Conservation (phyloP, 177 flowering plant species). For the Telopea speciosissima region DNA sequence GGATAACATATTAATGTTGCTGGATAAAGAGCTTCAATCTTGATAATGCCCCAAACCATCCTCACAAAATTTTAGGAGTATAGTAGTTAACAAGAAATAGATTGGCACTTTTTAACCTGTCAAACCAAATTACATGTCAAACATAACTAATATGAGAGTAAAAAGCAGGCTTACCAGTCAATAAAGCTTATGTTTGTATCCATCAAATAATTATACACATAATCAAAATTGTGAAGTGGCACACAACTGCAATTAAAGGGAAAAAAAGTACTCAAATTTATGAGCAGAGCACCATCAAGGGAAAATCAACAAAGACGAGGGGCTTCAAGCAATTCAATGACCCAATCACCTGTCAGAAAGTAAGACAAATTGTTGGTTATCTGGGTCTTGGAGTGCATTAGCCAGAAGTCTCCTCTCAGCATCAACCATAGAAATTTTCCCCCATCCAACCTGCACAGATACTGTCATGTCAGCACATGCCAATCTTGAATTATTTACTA, state of each 20-base stretch:
- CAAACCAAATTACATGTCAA: background rate
- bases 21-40: background rate
- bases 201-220: constrained; percentile 83
- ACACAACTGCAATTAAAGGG: constrained; percentile 69
- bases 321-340: background rate
- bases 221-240: constrained; percentile 78
- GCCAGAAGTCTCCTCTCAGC: constrained; percentile 87
- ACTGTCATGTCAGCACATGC: background rate
- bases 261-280: constrained; percentile 7
- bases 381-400: constrained; percentile 73
- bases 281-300: constrained; percentile 2
- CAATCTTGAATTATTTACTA: background rate
- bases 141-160: background rate
- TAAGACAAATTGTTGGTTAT: constrained; percentile 87
- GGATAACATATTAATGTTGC: background rate
- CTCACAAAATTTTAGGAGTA: background rate
- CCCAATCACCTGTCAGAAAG: constrained; percentile 82
- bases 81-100: background rate
- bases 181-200: constrained; percentile 80
- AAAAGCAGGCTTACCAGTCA: constrained; percentile 56
- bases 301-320: constrained; percentile 1
- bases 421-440: constrained; percentile 90
- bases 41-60: background rate
- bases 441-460: constrained; percentile 75
- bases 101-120: background rate